phyloP scores from a whole-genome alignment of 2,329 filamentous ascomycete genomes.

The Ophiocordyceps australis region DNA sequence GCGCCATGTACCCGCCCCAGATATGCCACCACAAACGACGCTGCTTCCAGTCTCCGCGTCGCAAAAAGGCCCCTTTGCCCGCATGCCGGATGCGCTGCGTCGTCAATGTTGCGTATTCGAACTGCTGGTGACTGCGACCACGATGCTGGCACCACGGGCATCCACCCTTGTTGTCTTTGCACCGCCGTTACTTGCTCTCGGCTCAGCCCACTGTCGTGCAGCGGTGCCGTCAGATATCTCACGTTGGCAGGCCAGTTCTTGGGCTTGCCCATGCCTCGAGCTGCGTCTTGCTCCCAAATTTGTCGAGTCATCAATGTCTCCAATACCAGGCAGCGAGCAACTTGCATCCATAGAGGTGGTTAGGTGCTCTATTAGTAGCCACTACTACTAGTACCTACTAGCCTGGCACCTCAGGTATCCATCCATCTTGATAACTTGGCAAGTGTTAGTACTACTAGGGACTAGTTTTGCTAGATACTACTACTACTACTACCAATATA shows the following conservation, averaged over 20 bases:
- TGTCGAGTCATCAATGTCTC: no score
- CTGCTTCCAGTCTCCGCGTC: conserved; percentile 29
- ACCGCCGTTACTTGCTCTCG: conserved; percentile 20
- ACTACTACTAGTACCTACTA: no score
- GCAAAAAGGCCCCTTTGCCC: conserved; percentile 45
- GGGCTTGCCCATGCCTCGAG: conserved; percentile 23
- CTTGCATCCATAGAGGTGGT: no score
- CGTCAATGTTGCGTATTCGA: conserved; percentile 32
- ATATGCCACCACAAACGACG: conserved; percentile 41
- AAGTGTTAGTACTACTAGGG: no score
- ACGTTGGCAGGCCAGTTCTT: conserved; percentile 39
- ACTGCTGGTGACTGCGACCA: conserved; percentile 28
- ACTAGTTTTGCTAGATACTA: no score
- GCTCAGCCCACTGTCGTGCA: conserved; percentile 26
- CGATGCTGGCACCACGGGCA: conserved; percentile 10
- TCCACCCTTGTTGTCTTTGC: conserved; percentile 8
- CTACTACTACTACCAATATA: no score
- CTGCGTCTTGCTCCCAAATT: no score
- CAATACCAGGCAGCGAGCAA: no score
- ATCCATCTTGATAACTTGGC: no score
- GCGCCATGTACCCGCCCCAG: conserved; percentile 34
- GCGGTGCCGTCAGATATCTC: conserved; percentile 31
- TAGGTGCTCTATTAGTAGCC: no score
- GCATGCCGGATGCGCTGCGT: conserved; percentile 34
- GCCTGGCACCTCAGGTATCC: no score